Base-by-base conservation (phyloP, 768 basidiomycete genomes). In the Tubosaeta brunneosetosa region DNA sequence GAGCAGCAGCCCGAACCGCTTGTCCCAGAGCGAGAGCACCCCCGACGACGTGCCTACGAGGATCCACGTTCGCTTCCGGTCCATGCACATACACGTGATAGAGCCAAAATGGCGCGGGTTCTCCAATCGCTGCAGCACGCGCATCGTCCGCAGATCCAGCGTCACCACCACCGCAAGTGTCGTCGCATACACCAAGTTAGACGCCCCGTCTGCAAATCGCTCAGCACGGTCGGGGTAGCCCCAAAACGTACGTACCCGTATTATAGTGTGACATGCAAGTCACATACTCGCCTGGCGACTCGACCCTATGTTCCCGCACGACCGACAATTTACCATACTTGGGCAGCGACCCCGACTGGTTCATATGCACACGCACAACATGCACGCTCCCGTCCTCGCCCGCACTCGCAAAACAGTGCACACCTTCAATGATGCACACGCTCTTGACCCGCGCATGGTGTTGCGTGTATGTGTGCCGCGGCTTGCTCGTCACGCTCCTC, bases 11-110 rank as follows among this genome's bases (percentile, higher is more conserved):
- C 94, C 94, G 59, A 98, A 99, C 10, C 95, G 86, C 40, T 92
- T 83, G 71, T 99, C 97, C 94, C 94, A 99, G 3, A 99, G 76
- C 0, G 89, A 84, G 12, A 98, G 72, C 13, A 87, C 82, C 6
- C 95, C 97, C 2, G 80, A 82, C 3, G 87, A 82, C 1, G 95
- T 97, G 3, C 91, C 95, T 16, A 89, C 84, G 12, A 97, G 75
- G 25, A 95, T 76, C 95, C 95, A 98, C 6, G 88, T 81, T 25
- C 80, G 83, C 63, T 87, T 90, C 32, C 83, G 82, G 65, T 95
- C 94, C 43, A 93, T 68, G 59, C 91, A 95, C 52, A 95, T 67
- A 37, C 84, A 80, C 0, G 92, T 89, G 54, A 97, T 91, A 0
- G 92, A 84, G 0, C 97, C 95, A 59, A 83, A 80, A 60, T 95